Evolutionary conservation across 331 rosid genomes (phyloP).

Genomic region (Ulmus americana): DNA sequence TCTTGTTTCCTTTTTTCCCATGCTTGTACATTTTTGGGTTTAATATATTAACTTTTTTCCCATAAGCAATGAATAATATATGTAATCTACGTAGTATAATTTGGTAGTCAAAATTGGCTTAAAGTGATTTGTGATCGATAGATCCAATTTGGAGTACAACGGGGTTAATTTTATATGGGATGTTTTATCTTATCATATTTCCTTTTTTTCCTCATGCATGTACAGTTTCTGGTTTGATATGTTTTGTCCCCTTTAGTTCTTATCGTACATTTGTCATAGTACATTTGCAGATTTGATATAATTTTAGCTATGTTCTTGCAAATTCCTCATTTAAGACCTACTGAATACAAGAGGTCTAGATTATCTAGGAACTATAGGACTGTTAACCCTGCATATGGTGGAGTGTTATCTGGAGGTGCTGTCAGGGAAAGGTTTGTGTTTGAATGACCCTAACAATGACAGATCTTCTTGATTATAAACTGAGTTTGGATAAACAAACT

Average conservation of each 20-base stretch:
- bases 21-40: no score
- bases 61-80: neutral
- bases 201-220: no score
- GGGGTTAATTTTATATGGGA: no score
- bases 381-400: slow-evolving; percentile 76
- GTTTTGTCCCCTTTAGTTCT: no score
- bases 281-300: neutral
- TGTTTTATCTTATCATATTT: no score
- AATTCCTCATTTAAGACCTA: slow-evolving; percentile 89
- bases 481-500: neutral
- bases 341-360: slow-evolving; percentile 81
- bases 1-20: no score
- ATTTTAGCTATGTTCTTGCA: slow-evolving; percentile 20
- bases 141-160: no score
- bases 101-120: neutral
- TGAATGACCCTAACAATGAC: neutral
- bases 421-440: slow-evolving; percentile 65
- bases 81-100: neutral
- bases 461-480: neutral
- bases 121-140: no score
- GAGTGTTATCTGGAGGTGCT: slow-evolving; percentile 76
- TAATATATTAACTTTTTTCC: no score
- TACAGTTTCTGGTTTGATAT: no score
- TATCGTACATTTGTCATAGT: neutral
- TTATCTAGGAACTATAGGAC: slow-evolving; percentile 68